Conservation (phyloP, 1,284 basidiomycete species). For the Naganishia sp. region DNA sequence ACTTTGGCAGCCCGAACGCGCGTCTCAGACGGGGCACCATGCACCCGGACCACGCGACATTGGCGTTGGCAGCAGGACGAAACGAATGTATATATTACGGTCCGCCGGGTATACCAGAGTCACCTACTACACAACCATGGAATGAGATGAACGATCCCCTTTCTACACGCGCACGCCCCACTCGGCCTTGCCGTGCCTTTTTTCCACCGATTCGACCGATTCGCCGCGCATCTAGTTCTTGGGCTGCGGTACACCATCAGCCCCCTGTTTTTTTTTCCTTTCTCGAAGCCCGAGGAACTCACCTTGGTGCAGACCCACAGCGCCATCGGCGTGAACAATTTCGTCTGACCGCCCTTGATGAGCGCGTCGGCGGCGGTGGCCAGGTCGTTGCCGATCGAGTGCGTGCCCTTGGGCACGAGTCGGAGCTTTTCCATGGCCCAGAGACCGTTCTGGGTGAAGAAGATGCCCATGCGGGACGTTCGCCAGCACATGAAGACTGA, state of each 20-base stretch:
- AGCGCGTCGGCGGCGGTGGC: conserved; percentile 79
- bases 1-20: no score
- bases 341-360: conserved; percentile 80
- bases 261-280: neutral
- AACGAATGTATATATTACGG: no score
- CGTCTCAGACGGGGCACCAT: no score
- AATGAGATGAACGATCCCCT: no score
- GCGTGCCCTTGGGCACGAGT: conserved; percentile 88
- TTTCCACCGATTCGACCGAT: no score
- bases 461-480: conserved; percentile 82
- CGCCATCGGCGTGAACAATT: conserved; percentile 62
- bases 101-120: no score
- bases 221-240: conserved; percentile 11
- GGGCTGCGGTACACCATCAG: conserved; percentile 3
- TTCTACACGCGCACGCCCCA: no score
- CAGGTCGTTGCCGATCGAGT: conserved; percentile 83
- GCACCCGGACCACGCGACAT: no score
- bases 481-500: conserved; percentile 75
- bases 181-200: no score
- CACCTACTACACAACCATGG: no score
- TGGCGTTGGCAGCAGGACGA: no score
- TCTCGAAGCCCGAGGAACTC: conserved; percentile 3
- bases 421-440: conserved; percentile 76
- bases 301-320: conserved; percentile 48
- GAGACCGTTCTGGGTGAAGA: conserved; percentile 80